Conservation (phyloP, 164 flowering plant species). For the Vitis riparia region DNA sequence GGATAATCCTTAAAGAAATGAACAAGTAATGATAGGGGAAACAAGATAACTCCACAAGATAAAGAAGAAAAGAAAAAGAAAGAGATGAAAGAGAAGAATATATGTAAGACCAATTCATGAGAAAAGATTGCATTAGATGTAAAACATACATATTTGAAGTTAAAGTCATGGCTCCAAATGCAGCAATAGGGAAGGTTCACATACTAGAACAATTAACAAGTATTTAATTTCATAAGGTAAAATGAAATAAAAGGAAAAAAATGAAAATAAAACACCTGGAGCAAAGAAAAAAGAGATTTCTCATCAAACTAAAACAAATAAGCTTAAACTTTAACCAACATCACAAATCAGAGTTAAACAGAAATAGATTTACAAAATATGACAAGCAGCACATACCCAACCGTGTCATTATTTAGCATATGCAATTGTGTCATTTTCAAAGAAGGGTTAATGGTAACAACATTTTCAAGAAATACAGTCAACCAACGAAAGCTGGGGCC, state of each 20-base stretch:
- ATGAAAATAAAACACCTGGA: too few relatives aligned
- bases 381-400: too few relatives aligned
- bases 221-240: background rate
- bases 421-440: background rate
- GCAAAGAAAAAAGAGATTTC: too few relatives aligned
- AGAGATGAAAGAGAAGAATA: background rate
- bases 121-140: background rate
- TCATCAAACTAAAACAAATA: too few relatives aligned
- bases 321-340: too few relatives aligned
- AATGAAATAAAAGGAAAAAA: too few relatives aligned
- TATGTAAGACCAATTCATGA: background rate
- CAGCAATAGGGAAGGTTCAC: background rate
- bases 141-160: background rate
- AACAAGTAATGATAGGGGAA: background rate
- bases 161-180: background rate
- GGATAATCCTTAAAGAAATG: background rate
- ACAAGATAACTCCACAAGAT: background rate
- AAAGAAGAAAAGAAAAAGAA: background rate
- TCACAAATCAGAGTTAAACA: too few relatives aligned
- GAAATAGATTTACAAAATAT: too few relatives aligned
- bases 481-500: background rate
- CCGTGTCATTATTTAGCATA: background rate
- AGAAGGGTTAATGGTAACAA: background rate
- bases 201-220: background rate
- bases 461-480: background rate